Base-by-base conservation (phyloP, 169 alveolate species). In the Neospora caninum region DNA sequence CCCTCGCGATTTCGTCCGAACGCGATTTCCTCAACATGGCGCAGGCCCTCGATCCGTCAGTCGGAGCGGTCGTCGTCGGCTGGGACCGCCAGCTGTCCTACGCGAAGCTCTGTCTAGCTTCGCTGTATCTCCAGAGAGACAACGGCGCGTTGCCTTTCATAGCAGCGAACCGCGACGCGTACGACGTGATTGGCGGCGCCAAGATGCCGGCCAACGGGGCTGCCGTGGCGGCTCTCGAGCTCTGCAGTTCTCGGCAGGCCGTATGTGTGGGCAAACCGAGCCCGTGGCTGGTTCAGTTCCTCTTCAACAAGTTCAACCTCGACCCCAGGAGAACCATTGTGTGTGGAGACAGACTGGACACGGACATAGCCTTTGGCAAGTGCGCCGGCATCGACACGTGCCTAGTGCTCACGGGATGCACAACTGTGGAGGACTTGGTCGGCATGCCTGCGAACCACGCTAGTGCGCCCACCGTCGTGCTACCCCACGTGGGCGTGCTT, bases 281-380 rank as follows among this genome's bases (percentile, higher is more conserved):
- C 41, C 58, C 38, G 20, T 88, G 92, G 92, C 92, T 88, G 1
- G 92, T 80, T 7, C 42, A 41, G 38, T 58, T 31, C 29, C 83
- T 88, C 25, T 20, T 54, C 64, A 29, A 34, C n/a, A 22, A 34
- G 49, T 29, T 16, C 80, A 20, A n/a, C 13, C 18, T n/a, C 10
- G 45, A 78, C 13, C 91, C 58, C 31, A 16, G 43, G 27, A 82
- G 43, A 42, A 78, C 91, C 7, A 58, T 93, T 13, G 89, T 93
- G 92, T 91, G 92, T 0, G 95, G 95, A 41, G 95, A 93, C 43
- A 91, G 95, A 10, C 89, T 93, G 2, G 95, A 93, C 49, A 93
- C 95, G 0, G 95, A 93, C 73, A 88, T 93, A 10, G 88, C 67
- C 18, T 88, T 93, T 41, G 95, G 94, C 6, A 27, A 38, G 29